Evolutionary conservation across 495 filamentous ascomycete genomes (phyloP).

Genomic region (Annulohypoxylon nitens): DNA sequence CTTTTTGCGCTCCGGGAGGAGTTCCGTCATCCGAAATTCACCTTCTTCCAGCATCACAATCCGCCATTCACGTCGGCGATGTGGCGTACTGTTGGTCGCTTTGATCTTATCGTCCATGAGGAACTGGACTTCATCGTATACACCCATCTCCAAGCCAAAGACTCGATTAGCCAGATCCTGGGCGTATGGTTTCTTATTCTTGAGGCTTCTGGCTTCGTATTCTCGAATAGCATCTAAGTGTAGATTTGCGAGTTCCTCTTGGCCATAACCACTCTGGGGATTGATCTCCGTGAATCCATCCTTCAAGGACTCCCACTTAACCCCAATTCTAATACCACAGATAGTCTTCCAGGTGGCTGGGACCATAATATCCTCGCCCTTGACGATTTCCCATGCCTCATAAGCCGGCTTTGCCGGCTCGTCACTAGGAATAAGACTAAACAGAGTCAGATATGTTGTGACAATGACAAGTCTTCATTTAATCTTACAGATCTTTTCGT

Average conservation of each 20-base stretch:
- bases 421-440: conserved; percentile 19
- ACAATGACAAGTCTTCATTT: neutral
- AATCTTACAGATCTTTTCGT: conserved; percentile 31
- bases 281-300: conserved; percentile 35
- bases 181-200: conserved; percentile 39
- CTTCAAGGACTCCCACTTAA: conserved; percentile 23
- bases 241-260: conserved; percentile 45
- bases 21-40: conserved; percentile 43
- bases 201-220: conserved; percentile 24
- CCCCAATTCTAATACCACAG: conserved; percentile 38
- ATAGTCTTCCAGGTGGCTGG: conserved; percentile 24
- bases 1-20: conserved; percentile 41
- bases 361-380: neutral
- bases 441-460: conserved; percentile 10
- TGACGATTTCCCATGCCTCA: conserved; percentile 32
- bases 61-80: conserved; percentile 46
- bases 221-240: conserved; percentile 31
- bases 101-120: conserved; percentile 39
- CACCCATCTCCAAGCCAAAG: conserved; percentile 13
- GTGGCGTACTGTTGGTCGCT: conserved; percentile 44
- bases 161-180: conserved; percentile 48
- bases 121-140: conserved; percentile 33
- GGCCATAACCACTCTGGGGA: conserved; percentile 20
- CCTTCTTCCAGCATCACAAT: conserved; percentile 37
- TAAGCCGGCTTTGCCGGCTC: conserved; percentile 34